These are phyloP conservation scores for Erodium texanum DNA, from an alignment of 441 rosid genomes.

Conservation along the genomic window DNA sequence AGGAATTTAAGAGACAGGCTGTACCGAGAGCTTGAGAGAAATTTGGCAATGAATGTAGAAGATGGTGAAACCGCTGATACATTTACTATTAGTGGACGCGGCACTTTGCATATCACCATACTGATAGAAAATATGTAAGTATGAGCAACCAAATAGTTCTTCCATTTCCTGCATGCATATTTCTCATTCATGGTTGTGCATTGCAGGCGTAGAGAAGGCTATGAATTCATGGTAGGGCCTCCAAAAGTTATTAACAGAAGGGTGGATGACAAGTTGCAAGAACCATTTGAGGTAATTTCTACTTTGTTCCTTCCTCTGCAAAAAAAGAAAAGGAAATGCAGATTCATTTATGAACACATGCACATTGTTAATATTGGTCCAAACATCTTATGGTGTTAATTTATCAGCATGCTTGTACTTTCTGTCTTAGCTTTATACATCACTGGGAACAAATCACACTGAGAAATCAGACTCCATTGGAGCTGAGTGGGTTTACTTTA, in stretches of 20 bases:
- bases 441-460: conserved; percentile 1
- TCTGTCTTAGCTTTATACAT: neutral
- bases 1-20: conserved; percentile 92
- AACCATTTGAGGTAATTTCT: conserved; percentile 75
- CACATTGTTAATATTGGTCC: neutral
- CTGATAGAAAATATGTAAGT: conserved; percentile 88
- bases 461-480: neutral
- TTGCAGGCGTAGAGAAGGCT: conserved; percentile 96
- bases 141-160: conserved; percentile 18
- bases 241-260: conserved; percentile 87
- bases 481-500: conserved; percentile 3
- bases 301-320: conserved; percentile 3
- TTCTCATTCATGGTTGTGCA: conserved; percentile 16
- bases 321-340: neutral
- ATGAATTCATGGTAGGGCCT: conserved; percentile 98
- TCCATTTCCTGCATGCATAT: conserved; percentile 14
- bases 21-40: conserved; percentile 86
- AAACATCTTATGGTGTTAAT: neutral
- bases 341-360: neutral
- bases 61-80: conserved; percentile 98
- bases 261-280: conserved; percentile 64
- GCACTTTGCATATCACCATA: conserved; percentile 93
- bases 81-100: conserved; percentile 89
- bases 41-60: conserved; percentile 95
- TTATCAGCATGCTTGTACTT: neutral